Percentiles rank a stretch among this genome's conserved stretches.
Evolutionary conservation across 495 filamentous ascomycete genomes (phyloP).

Genomic region (Aspergillus nanangensis): DNA sequence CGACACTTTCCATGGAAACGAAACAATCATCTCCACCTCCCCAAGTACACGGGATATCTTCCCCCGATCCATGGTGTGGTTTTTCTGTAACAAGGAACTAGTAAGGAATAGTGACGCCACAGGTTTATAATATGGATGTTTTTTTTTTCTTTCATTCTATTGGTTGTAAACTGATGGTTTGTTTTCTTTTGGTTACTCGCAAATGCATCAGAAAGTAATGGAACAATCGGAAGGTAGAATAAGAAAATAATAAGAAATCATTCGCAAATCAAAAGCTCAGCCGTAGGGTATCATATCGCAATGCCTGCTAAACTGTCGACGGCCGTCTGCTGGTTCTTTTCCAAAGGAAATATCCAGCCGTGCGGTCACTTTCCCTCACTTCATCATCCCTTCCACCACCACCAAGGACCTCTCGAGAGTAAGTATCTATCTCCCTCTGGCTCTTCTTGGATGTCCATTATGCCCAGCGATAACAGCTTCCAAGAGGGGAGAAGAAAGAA

Average conservation of each 20-base stretch:
- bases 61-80: too few species aligned
- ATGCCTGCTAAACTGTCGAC: constrained; percentile 47
- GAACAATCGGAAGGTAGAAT: too few species aligned
- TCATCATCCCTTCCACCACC: background rate
- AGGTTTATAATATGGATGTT: too few species aligned
- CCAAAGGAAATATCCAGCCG: constrained; percentile 5
- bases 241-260: background rate
- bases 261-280: constrained; percentile 25
- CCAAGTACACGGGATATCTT: too few species aligned
- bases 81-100: too few species aligned
- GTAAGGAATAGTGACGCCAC: too few species aligned
- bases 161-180: constrained; percentile 5
- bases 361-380: constrained; percentile 1
- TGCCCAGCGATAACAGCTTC: background rate
- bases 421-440: too few species aligned
- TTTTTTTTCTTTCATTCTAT: too few species aligned
- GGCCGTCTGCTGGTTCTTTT: constrained; percentile 34
- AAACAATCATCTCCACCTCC: too few species aligned
- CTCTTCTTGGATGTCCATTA: too few species aligned
- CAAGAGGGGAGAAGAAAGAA: background rate
- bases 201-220: constrained; percentile 28
- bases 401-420: too few species aligned
- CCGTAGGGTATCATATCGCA: constrained; percentile 50
- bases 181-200: constrained; percentile 13
- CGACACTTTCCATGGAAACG: too few species aligned